Percentiles rank a stretch among this genome's conserved stretches.
phyloP scores from a whole-genome alignment of 164 flowering plant genomes.

The Echeveria elegans region DNA sequence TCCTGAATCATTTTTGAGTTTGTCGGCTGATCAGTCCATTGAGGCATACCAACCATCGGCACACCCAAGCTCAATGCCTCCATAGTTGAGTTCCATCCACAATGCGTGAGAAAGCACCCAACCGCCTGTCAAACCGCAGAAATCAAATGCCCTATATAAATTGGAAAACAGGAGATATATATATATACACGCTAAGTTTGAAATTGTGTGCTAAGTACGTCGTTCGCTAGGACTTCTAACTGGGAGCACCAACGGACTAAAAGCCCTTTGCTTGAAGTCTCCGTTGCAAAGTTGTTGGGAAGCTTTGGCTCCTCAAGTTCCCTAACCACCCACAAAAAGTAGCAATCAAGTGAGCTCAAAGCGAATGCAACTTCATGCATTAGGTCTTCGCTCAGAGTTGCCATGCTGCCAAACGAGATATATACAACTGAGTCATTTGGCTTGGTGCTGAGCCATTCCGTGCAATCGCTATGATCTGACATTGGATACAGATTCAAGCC shows the following conservation, averaged over 20 bases:
- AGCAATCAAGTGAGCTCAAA: slow-evolving; percentile 9
- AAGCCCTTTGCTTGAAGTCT: slow-evolving; percentile 22
- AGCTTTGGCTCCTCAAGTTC: slow-evolving; percentile 27
- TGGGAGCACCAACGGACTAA: slow-evolving; percentile 41
- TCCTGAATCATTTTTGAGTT: slow-evolving; percentile 40
- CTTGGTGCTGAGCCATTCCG: slow-evolving; percentile 26
- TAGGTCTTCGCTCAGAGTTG: slow-evolving; percentile 16
- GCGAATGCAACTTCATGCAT: slow-evolving; percentile 27
- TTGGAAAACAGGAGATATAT: background rate
- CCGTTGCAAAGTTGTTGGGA: slow-evolving; percentile 25
- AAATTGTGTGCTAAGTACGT: background rate
- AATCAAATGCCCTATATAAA: background rate
- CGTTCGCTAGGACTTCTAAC: slow-evolving; percentile 23
- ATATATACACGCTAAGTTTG: background rate
- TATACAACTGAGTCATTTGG: slow-evolving; percentile 27
- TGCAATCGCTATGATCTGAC: slow-evolving; percentile 12
- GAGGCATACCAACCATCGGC: slow-evolving; percentile 45
- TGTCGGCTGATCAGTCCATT: slow-evolving; percentile 39
- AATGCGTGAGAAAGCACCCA: slow-evolving; percentile 50
- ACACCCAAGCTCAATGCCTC: slow-evolving; percentile 53
- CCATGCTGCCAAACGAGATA: slow-evolving; percentile 34
- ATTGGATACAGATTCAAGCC: slow-evolving; percentile 21
- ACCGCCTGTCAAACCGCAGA: slow-evolving; percentile 17
- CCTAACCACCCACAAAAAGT: slow-evolving; percentile 41
- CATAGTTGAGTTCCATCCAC: slow-evolving; percentile 50